A percentile compares a stretch with the other conserved stretches of the same genome.
These are phyloP conservation scores for Phaseolus coccineus DNA, from an alignment of 331 rosid genomes.

Conservation along the genomic window DNA sequence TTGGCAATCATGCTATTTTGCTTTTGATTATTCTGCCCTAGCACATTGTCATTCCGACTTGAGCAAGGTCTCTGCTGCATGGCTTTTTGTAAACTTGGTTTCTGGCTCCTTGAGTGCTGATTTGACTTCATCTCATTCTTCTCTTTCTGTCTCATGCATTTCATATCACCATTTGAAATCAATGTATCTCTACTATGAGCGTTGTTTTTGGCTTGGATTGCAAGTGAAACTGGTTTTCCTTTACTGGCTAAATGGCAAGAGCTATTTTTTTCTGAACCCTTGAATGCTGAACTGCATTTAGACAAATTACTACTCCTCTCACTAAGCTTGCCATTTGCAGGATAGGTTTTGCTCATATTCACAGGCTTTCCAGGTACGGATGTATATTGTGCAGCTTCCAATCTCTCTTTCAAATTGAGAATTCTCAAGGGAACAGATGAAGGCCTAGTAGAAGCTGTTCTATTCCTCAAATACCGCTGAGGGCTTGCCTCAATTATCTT, in stretches of 20 bases:
- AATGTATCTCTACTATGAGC: slow-evolving; percentile 57
- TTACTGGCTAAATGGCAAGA: slow-evolving; percentile 50
- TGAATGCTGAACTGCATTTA: slow-evolving; percentile 50
- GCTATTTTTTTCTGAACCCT: slow-evolving; percentile 54
- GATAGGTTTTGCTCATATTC: slow-evolving; percentile 43
- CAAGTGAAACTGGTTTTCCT: slow-evolving; percentile 66
- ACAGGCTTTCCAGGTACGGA: slow-evolving; percentile 53
- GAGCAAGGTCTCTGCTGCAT: slow-evolving; percentile 59
- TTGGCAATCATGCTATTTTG: slow-evolving; percentile 67
- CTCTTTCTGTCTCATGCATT: slow-evolving; percentile 55
- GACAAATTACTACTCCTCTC: slow-evolving; percentile 53
- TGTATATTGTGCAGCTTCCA: slow-evolving; percentile 72
- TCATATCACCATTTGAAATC: slow-evolving; percentile 55
- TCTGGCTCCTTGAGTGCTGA: slow-evolving; percentile 58
- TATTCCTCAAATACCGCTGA: slow-evolving; percentile 56
- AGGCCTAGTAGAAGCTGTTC: slow-evolving; percentile 53
- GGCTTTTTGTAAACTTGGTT: slow-evolving; percentile 46
- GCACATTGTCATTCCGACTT: slow-evolving; percentile 54
- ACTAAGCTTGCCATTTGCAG: slow-evolving; percentile 50
- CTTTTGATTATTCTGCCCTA: slow-evolving; percentile 79
- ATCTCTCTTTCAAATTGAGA: slow-evolving; percentile 76
- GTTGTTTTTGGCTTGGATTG: slow-evolving; percentile 57
- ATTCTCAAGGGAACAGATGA: slow-evolving; percentile 80
- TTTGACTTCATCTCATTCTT: slow-evolving; percentile 62
- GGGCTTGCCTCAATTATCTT: slow-evolving; percentile 87